Conservation (phyloP, 140 eudicot genomes). For the Cichorium intybus region DNA sequence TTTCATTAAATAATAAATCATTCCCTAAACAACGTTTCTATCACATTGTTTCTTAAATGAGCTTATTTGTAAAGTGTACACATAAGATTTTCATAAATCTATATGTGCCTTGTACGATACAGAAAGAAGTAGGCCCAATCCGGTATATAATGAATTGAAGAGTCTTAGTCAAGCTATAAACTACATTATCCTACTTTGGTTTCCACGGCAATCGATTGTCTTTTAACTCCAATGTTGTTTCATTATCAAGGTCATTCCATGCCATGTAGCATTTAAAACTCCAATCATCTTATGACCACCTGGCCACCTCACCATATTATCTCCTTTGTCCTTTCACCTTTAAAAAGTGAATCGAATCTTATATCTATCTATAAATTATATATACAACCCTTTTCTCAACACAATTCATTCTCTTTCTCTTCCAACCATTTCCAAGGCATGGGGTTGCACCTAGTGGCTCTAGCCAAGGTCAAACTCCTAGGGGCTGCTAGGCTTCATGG, state of each 20-base stretch:
- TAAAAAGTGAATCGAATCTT: neutral
- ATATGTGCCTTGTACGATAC: conserved; percentile 9
- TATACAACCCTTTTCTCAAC: neutral
- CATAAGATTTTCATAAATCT: neutral
- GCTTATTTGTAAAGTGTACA: neutral
- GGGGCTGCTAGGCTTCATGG: conserved; percentile 27
- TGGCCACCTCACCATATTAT: neutral
- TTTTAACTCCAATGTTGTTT: neutral
- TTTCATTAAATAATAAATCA: too few relatives aligned
- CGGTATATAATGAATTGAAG: neutral
- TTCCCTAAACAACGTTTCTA: too few relatives aligned
- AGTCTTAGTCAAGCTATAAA: neutral
- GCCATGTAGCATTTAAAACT: neutral
- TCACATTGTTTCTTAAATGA: too few relatives aligned
- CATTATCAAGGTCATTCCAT: neutral
- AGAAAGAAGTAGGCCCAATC: neutral
- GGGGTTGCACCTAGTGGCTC: conserved; percentile 31
- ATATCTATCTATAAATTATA: neutral
- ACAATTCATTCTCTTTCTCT: neutral
- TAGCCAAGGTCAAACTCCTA: neutral
- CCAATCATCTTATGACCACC: neutral
- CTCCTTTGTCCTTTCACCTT: neutral
- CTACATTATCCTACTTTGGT: neutral
- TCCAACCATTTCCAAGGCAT: neutral
- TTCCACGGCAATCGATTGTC: conserved; percentile 4